These are phyloP conservation scores for Syzygium aqueum DNA, from an alignment of 345 rosid genomes.

Conservation along the genomic window DNA sequence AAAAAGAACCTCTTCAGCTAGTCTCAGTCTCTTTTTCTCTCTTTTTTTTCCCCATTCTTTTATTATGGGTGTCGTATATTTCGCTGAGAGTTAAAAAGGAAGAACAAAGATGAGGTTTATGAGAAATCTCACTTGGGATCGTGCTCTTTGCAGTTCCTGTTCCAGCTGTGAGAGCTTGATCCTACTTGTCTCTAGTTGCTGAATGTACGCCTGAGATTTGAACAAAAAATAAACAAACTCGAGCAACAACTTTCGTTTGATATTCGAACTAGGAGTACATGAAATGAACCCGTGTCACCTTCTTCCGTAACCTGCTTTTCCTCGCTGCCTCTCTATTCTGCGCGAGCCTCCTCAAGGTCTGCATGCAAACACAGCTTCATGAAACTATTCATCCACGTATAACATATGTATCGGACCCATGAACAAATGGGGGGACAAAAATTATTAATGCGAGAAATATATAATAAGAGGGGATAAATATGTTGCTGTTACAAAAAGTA, in stretches of 20 bases:
- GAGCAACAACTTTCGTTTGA: not conserved
- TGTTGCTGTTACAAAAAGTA: not conserved
- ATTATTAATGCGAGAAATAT: not conserved
- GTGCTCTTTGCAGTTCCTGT: slow-evolving; percentile 87
- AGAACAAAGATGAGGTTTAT: not conserved
- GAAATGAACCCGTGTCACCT: slow-evolving; percentile 9
- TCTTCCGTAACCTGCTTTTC: slow-evolving; percentile 46
- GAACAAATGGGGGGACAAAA: not conserved
- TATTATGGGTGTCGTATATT: not conserved
- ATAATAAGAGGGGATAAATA: not conserved
- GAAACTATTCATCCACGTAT: not conserved
- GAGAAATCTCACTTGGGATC: slow-evolving; percentile 52
- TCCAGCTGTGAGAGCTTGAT: slow-evolving; percentile 88
- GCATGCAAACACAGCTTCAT: not conserved
- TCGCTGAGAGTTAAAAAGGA: not conserved
- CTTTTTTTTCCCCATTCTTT: not conserved
- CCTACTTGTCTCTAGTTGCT: slow-evolving; percentile 92
- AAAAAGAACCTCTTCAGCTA: not conserved
- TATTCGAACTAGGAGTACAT: not conserved
- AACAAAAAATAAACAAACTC: not conserved
- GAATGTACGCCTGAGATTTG: slow-evolving; percentile 77
- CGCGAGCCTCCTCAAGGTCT: slow-evolving; percentile 47
- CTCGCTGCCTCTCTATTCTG: slow-evolving; percentile 57
- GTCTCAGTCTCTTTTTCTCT: not conserved
- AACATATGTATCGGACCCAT: not conserved